Percentiles rank a stretch among this genome's conserved stretches.
These are phyloP conservation scores for Solanum verrucosum DNA, from an alignment of 257 asterid species.

Conservation along the genomic window DNA sequence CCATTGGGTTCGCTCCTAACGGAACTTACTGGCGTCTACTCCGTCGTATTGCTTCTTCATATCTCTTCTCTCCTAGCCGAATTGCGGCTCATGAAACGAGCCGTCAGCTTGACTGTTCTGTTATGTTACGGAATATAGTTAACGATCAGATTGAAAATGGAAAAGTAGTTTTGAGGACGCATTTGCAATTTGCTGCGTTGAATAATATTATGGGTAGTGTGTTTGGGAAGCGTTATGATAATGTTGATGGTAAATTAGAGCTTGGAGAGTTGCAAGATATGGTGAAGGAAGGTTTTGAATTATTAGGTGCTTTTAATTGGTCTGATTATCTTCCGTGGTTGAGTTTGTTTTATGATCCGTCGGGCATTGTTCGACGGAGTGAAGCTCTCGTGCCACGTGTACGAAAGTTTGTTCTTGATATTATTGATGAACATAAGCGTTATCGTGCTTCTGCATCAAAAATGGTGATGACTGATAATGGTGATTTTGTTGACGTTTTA, in stretches of 20 bases:
- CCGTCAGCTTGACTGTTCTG: constrained; percentile 30
- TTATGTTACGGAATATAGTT: constrained; percentile 26
- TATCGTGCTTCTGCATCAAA: not conserved
- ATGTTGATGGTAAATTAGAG: constrained; percentile 5
- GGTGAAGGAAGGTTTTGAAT: constrained; percentile 50
- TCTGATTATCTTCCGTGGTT: constrained; percentile 50
- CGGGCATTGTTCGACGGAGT: constrained; percentile 27
- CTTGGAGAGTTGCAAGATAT: constrained; percentile 27
- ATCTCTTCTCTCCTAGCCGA: constrained; percentile 39
- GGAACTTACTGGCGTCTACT: constrained; percentile 45
- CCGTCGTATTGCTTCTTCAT: constrained; percentile 37
- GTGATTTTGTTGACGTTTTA: constrained; percentile 59
- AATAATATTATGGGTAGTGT: constrained; percentile 40
- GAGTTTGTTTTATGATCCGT: constrained; percentile 34
- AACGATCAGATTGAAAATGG: constrained; percentile 28
- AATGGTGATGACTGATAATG: constrained; percentile 2
- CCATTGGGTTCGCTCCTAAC: constrained; percentile 58
- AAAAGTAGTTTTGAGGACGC: constrained; percentile 23
- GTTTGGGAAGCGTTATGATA: constrained; percentile 30
- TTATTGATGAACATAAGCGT: constrained; percentile 24
- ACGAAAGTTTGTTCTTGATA: constrained; percentile 17
- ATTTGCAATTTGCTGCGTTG: constrained; percentile 34
- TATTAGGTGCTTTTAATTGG: constrained; percentile 52
- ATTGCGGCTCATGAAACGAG: constrained; percentile 33
- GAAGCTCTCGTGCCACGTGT: constrained; percentile 28